phyloP scores from a whole-genome alignment of 1,284 basidiomycete genomes.

The Marasmius sp. region DNA sequence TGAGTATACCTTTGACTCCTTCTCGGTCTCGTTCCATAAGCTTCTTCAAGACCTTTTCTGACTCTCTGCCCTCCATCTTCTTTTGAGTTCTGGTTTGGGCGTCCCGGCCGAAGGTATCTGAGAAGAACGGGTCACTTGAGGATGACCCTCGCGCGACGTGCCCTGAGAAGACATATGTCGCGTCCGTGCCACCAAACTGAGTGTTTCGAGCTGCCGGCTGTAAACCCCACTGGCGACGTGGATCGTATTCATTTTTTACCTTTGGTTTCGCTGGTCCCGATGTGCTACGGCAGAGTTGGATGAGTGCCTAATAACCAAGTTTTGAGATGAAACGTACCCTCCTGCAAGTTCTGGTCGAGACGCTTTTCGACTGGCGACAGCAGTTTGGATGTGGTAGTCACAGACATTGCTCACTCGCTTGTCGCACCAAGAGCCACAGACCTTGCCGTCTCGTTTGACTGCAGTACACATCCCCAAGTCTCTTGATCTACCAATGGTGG shows the following conservation, averaged over 20 bases:
- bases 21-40: slow-evolving; percentile 63
- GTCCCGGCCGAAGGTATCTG: slow-evolving; percentile 72
- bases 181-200: slow-evolving; percentile 34
- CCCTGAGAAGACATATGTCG: slow-evolving; percentile 84
- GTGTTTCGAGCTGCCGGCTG: slow-evolving; percentile 43
- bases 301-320: neutral
- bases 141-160: slow-evolving; percentile 53
- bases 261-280: slow-evolving; percentile 53
- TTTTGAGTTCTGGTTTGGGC: slow-evolving; percentile 73
- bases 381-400: slow-evolving; percentile 84
- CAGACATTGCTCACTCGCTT: slow-evolving; percentile 80
- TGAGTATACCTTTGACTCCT: slow-evolving; percentile 59
- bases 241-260: slow-evolving; percentile 62
- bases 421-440: slow-evolving; percentile 88
- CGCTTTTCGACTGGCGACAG: slow-evolving; percentile 72
- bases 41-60: slow-evolving; percentile 57
- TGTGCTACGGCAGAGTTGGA: slow-evolving; percentile 45
- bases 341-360: slow-evolving; percentile 81
- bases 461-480: slow-evolving; percentile 87
- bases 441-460: slow-evolving; percentile 73
- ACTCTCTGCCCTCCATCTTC: slow-evolving; percentile 53
- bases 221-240: slow-evolving; percentile 68
- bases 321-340: slow-evolving; percentile 49
- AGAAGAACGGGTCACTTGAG: slow-evolving; percentile 28
- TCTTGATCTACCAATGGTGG: slow-evolving; percentile 82